phyloP scores from a whole-genome alignment of 2,329 filamentous ascomycete species.

The Cytospora leucostoma region DNA sequence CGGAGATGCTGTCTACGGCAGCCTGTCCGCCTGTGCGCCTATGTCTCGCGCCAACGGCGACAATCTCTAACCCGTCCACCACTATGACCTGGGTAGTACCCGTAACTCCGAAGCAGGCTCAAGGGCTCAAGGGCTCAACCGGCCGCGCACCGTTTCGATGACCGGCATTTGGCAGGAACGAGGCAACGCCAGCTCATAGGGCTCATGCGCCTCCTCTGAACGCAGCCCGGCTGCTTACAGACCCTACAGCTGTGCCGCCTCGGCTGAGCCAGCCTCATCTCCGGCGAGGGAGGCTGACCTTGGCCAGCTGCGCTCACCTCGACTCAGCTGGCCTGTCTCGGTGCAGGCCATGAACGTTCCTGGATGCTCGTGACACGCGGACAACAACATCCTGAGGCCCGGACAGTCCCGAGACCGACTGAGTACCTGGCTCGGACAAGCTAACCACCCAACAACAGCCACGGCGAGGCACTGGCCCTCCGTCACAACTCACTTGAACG shows the following conservation, averaged over 20 bases:
- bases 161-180: not conserved
- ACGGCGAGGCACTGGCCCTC: not conserved
- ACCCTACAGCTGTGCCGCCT: not conserved
- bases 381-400: not conserved
- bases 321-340: not conserved
- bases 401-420: not conserved
- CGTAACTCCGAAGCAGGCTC: not conserved
- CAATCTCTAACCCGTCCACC: not conserved
- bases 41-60: constrained; percentile 10
- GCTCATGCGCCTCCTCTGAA: not conserved
- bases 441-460: not conserved
- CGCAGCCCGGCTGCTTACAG: not conserved
- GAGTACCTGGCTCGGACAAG: not conserved
- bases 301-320: not conserved
- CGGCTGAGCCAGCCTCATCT: constrained; percentile 1
- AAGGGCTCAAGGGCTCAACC: not conserved
- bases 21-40: not conserved
- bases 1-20: constrained; percentile 1
- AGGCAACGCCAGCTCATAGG: not conserved
- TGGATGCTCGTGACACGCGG: not conserved
- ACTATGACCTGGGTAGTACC: not conserved
- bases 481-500: not conserved
- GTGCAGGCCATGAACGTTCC: not conserved
- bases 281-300: not conserved
- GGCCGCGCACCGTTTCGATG: not conserved